Evolutionary conservation across 495 filamentous ascomycete species (phyloP).

Genomic region (Jackrogersella multiformis): DNA sequence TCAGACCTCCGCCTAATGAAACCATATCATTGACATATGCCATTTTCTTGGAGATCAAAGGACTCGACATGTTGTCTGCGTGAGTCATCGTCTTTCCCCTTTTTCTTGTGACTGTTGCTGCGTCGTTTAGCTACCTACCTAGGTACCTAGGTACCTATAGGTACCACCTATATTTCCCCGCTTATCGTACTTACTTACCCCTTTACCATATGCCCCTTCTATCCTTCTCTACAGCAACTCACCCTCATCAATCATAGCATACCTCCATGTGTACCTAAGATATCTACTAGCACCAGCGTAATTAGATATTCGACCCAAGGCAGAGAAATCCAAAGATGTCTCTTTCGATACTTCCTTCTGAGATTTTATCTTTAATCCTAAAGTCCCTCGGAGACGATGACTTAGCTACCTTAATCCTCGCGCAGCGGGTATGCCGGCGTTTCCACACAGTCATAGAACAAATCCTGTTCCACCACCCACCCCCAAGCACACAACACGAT

Average conservation of each 20-base stretch:
- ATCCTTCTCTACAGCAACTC: not conserved
- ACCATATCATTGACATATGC: not conserved
- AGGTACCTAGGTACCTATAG: no score
- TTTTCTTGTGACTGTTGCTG: not conserved
- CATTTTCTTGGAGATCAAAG: not conserved
- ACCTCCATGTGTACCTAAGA: no score
- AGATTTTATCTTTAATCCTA: constrained; percentile 6
- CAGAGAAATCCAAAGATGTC: not conserved
- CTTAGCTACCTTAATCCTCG: constrained; percentile 15
- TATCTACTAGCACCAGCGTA: no score
- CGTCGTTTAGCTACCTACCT: no score
- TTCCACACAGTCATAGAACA: constrained; percentile 10
- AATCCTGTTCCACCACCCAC: constrained; percentile 1
- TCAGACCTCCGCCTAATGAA: not conserved
- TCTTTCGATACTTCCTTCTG: constrained; percentile 8
- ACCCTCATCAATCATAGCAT: not conserved
- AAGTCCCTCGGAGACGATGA: constrained; percentile 14
- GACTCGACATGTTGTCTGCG: not conserved
- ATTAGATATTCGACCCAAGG: no score
- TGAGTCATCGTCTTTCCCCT: not conserved
- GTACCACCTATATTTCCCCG: no score
- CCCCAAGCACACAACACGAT: no score
- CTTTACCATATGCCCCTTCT: not conserved
- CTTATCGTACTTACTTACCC: not conserved
- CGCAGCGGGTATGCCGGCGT: constrained; percentile 16